Conservation (phyloP, 345 rosid species). For the Dipteronia dyeriana region DNA sequence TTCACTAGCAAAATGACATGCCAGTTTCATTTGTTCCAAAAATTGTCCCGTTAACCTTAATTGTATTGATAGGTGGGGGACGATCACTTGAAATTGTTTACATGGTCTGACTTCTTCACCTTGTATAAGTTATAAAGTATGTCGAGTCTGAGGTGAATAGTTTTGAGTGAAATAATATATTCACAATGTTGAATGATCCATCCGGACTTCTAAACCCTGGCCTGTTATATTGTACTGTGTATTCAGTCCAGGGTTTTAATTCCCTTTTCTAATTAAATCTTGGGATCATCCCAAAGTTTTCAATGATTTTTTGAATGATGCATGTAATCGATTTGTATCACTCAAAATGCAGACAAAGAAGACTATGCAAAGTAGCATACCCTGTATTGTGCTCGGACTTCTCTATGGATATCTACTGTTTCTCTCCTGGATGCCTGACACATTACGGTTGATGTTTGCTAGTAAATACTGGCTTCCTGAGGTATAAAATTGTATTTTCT, state of each 20-base stretch:
- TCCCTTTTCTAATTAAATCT: background rate
- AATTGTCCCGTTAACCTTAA: background rate
- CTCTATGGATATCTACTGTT: constrained; percentile 69
- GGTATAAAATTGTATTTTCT: constrained; percentile 38
- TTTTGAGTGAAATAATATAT: background rate
- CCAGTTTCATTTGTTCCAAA: background rate
- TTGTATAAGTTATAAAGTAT: background rate
- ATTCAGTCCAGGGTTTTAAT: background rate
- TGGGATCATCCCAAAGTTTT: background rate
- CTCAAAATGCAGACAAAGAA: constrained; percentile 64
- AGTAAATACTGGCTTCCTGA: constrained; percentile 82
- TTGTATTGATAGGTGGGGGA: background rate
- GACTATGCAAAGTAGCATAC: constrained; percentile 69
- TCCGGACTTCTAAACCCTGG: background rate
- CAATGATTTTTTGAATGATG: constrained; percentile 6
- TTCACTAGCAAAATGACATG: background rate
- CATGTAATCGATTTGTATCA: background rate
- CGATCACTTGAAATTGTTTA: background rate
- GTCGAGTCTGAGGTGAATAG: background rate
- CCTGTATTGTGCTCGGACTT: constrained; percentile 66
- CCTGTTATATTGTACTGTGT: background rate
- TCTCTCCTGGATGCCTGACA: constrained; percentile 90
- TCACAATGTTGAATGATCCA: background rate
- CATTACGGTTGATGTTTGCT: constrained; percentile 64
- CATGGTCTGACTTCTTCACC: background rate